A percentile compares a stretch with the other conserved stretches of the same genome.
Evolutionary conservation across 2,329 filamentous ascomycete species (phyloP).

Genomic region (Hypoxylon sp.): DNA sequence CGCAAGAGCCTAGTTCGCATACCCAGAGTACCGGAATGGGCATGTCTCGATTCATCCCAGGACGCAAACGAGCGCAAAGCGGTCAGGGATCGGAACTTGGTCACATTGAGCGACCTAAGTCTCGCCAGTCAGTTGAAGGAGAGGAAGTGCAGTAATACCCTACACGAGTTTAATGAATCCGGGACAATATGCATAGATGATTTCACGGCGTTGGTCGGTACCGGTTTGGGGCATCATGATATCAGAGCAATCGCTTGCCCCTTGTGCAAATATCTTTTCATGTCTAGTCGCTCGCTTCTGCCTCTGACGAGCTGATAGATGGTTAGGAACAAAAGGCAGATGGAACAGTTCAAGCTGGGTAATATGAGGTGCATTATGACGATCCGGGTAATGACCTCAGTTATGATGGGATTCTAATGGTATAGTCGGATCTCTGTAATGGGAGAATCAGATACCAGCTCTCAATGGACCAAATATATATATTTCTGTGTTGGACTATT

Average conservation of each 20-base stretch:
- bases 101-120: slow-evolving; percentile 54
- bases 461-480: slow-evolving; percentile 31
- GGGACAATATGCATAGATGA: slow-evolving; percentile 43
- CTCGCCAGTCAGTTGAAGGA: slow-evolving; percentile 48
- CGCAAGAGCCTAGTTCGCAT: slow-evolving; percentile 51
- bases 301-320: slow-evolving; percentile 38
- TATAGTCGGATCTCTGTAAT: slow-evolving; percentile 35
- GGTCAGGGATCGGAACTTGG: slow-evolving; percentile 55
- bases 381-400: slow-evolving; percentile 35
- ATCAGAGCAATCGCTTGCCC: slow-evolving; percentile 50
- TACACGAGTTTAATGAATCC: slow-evolving; percentile 21
- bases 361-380: slow-evolving; percentile 27
- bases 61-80: slow-evolving; percentile 56
- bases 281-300: slow-evolving; percentile 44
- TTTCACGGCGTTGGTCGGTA: slow-evolving; percentile 47
- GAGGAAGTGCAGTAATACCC: slow-evolving; percentile 51
- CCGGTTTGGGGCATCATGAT: slow-evolving; percentile 46
- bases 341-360: slow-evolving; percentile 25
- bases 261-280: slow-evolving; percentile 33
- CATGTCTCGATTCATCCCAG: slow-evolving; percentile 56
- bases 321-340: slow-evolving; percentile 31
- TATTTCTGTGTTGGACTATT: background rate
- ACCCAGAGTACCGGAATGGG: slow-evolving; percentile 45
- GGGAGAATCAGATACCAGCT: slow-evolving; percentile 44
- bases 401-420: slow-evolving; percentile 33